Evolutionary conservation across 805 yeast species (phyloP), one percentile per base, ranked within the genome.

Genomic region (Wickerhamiella azymoides): DNA sequence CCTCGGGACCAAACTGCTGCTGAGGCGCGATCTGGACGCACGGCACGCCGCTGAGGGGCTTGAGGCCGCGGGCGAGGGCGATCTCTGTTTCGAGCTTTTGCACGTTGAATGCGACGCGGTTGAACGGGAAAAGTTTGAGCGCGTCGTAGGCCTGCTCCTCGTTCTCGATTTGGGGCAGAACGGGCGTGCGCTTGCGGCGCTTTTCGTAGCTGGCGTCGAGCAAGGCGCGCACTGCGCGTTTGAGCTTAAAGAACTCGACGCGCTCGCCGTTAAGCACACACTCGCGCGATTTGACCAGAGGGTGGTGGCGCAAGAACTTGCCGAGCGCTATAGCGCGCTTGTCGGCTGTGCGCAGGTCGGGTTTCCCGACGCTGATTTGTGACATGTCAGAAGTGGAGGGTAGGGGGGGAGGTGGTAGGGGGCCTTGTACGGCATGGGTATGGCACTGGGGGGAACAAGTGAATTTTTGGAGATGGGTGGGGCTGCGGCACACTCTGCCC

Each of bases 151-250:
- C 88, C 35, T 74, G 74, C 38, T 68, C 66, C 21, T 72, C 73
- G 49, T 67, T 67, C 2, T 58, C 57, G 21, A 82, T 69, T 9
- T 69, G 63, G 10, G 81, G 81, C 46, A 71, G 65, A 47, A 62
- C 47, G 45, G 76, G 71, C 45, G 65, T 54, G 43, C 51, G 43
- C 35, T 49, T 44, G 32, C 72, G 74, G 51, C 67, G 73, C 51
- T 56, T 61, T 54, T 71, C 70, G 63, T 85, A 92, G 39, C 80
- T 88, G 1, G 74, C 80, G 46, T 85, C 76, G 30, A 76, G 65
- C 47, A 89, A 69, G 1, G 93, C 94, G 53, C 97, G 70, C 11
- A 76, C 65, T 37, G 84, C 80, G 56, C 98, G 74, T 62, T 89
- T 89, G 62, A 71, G 59, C 17, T 94, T 72, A 72, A 89, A 92